Percentiles rank a stretch among this genome's conserved stretches.
Evolutionary conservation across 169 alveolate genomes (phyloP).

Genomic region (Sarcocystis neurona): DNA sequence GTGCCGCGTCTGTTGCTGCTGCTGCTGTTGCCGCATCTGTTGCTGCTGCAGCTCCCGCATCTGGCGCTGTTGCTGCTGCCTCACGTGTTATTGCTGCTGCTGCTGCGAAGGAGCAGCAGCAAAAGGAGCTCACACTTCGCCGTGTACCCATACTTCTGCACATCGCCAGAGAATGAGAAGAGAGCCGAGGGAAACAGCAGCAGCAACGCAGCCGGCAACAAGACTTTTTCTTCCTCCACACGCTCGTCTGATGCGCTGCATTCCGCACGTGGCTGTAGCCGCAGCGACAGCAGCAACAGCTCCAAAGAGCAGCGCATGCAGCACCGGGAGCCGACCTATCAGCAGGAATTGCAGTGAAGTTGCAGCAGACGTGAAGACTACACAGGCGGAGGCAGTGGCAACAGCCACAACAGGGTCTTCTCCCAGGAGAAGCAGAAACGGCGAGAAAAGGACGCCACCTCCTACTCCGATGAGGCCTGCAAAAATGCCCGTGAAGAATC

Average conservation of each 20-base stretch:
- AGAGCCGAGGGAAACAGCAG: conserved; percentile 43
- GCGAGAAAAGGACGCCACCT: conserved; percentile 87
- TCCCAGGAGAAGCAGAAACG: conserved; percentile 80
- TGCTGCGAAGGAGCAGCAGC: no score
- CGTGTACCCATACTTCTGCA: not conserved
- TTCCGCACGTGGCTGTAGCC: conserved; percentile 40
- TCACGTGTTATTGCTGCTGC: no score
- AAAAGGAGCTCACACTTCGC: not conserved
- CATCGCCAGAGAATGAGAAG: conserved; percentile 33
- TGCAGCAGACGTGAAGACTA: conserved; percentile 64
- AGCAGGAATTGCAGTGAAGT: conserved; percentile 67
- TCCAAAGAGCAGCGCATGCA: conserved; percentile 44
- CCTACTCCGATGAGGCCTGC: conserved; percentile 88
- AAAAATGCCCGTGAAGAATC: conserved; percentile 76
- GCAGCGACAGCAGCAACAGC: conserved; percentile 58
- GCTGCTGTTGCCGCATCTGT: no score
- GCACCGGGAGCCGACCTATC: conserved; percentile 48
- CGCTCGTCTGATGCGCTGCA: conserved; percentile 45
- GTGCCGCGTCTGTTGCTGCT: no score
- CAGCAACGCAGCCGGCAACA: conserved; percentile 54
- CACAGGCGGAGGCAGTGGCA: conserved; percentile 64
- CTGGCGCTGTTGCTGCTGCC: no score
- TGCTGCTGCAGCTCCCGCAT: no score
- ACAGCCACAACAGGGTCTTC: conserved; percentile 73
- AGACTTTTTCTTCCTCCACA: conserved; percentile 43